Conservation (phyloP, 2,329 filamentous ascomycete species). For the Cytospora leucostoma region DNA sequence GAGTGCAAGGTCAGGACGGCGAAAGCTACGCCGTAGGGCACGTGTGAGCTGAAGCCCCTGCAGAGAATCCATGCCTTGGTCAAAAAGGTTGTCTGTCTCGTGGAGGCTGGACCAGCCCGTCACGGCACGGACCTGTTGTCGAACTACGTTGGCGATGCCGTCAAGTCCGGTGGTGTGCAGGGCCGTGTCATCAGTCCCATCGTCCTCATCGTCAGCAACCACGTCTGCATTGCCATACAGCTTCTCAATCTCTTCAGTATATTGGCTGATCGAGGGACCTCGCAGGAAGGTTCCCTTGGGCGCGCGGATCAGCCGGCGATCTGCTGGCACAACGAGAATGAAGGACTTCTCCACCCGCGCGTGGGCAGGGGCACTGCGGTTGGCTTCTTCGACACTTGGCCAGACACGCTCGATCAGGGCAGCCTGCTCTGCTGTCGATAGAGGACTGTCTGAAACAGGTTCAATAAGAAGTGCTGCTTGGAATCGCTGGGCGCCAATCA, state of each 20-base stretch:
- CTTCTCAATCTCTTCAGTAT: constrained; percentile 31
- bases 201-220: constrained; percentile 24
- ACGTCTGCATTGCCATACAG: constrained; percentile 30
- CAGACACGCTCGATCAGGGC: constrained; percentile 24
- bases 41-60: constrained; percentile 28
- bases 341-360: constrained; percentile 41
- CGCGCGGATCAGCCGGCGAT: constrained; percentile 46
- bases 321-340: constrained; percentile 40
- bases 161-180: constrained; percentile 8
- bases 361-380: neutral
- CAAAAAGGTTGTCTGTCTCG: constrained; percentile 25
- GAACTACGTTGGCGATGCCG: constrained; percentile 13
- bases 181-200: neutral
- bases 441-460: constrained; percentile 34
- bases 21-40: constrained; percentile 20
- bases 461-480: constrained; percentile 40
- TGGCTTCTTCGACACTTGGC: constrained; percentile 16
- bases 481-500: constrained; percentile 14
- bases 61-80: constrained; percentile 29
- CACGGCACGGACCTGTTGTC: constrained; percentile 16
- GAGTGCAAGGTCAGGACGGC: constrained; percentile 19
- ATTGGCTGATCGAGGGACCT: constrained; percentile 25
- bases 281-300: constrained; percentile 40
- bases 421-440: constrained; percentile 33
- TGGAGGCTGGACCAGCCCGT: constrained; percentile 24